Base-by-base conservation (phyloP, 192 early-diverging fungal species). In the Endogone sp. region DNA sequence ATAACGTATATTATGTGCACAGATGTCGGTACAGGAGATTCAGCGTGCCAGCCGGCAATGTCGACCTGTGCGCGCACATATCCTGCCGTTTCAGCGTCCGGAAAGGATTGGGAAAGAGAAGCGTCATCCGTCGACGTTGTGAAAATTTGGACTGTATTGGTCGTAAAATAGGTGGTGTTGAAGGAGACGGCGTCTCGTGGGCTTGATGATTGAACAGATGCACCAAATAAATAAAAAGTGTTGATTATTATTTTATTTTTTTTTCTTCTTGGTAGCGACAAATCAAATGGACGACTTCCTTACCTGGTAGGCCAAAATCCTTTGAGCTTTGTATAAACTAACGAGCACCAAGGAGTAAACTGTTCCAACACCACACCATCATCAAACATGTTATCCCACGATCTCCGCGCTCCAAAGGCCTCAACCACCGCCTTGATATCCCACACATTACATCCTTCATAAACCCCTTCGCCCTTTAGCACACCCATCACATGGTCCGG, bases 221-320 rank as follows among this genome's bases (percentile, higher is more conserved):
- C n/a, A n/a, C n/a, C n/a, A n/a, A n/a, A n/a, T n/a, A n/a, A n/a
- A n/a, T n/a, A n/a, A n/a, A n/a, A n/a, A n/a, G n/a, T n/a, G n/a
- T n/a, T n/a, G n/a, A n/a, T n/a, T n/a, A n/a, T n/a, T n/a, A n/a
- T n/a, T n/a, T 11, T 49, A 49, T 11, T 49, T 49, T 49, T 44
- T 44, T 44, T 44, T 44, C 16, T 49, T 49, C 16, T 6, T 16
- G 16, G 16, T 16, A 49, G 37, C 37, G 16, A 49, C 37, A 49
- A 16, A 6, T 6, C 1, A 11, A 49, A 49, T 49, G 16, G 16
- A 49, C 16, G 9, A 49, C 37, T 16, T 16, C 6, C 37, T 56
- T 78, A 81, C 80, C 80, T 81, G 62, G 76, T 62, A 6, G 79
- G 75, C 82, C 82, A 83, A 23, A 76, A 69, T 32, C 75, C 79